Evolutionary conservation across 805 yeast genomes (phyloP).

Genomic region (Naumovozyma baii): DNA sequence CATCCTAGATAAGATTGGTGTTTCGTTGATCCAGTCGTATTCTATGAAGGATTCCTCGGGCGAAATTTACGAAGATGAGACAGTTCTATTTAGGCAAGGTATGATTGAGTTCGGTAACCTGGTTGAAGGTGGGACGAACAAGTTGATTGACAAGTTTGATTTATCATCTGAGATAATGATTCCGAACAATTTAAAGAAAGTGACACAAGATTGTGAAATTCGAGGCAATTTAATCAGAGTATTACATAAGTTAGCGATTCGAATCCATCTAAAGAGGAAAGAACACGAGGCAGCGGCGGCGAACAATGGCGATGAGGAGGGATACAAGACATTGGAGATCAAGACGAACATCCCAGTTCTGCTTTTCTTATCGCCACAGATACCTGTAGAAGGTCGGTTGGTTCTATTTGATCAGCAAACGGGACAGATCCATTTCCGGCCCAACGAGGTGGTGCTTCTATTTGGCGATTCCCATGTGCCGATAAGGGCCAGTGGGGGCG

Average conservation of each 20-base stretch:
- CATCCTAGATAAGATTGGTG: slow-evolving; percentile 54
- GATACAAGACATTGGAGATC: slow-evolving; percentile 76
- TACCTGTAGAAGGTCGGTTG: slow-evolving; percentile 41
- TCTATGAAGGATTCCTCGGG: slow-evolving; percentile 47
- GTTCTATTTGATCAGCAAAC: slow-evolving; percentile 30
- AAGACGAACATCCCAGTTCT: slow-evolving; percentile 77
- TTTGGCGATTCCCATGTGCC: slow-evolving; percentile 11
- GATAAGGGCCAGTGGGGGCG: neutral
- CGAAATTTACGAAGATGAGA: slow-evolving; percentile 51
- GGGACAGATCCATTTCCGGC: slow-evolving; percentile 35
- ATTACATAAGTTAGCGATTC: slow-evolving; percentile 71
- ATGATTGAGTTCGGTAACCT: slow-evolving; percentile 40
- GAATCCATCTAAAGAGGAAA: slow-evolving; percentile 43
- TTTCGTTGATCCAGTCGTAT: slow-evolving; percentile 57
- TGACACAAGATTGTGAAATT: slow-evolving; percentile 78
- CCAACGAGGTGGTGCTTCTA: slow-evolving; percentile 29
- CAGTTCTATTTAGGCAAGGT: slow-evolving; percentile 42
- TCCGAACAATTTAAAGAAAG: slow-evolving; percentile 59
- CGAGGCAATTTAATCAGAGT: slow-evolving; percentile 55
- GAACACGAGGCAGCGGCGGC: slow-evolving; percentile 3
- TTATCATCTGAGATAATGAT: slow-evolving; percentile 47
- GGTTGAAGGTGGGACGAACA: slow-evolving; percentile 25
- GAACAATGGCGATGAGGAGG: no score
- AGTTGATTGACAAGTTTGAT: slow-evolving; percentile 49
- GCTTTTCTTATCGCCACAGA: slow-evolving; percentile 65